Base-by-base conservation (phyloP, 208 protist species). In the Acanthamoeba divionensis region DNA sequence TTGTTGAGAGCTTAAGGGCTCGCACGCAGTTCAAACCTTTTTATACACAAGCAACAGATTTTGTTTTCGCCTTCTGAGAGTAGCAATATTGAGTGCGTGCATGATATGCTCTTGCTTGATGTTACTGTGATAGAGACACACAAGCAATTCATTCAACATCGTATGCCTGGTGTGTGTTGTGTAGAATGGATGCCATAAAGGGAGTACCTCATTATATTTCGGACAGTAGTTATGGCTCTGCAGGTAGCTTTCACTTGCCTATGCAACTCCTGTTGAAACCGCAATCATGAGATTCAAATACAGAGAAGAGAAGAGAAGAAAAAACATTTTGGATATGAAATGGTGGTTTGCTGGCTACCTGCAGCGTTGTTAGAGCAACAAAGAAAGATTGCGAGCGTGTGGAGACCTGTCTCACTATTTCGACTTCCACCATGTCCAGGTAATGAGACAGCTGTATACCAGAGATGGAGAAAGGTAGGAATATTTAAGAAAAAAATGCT, bases 401-500 rank as follows among this genome's bases (percentile, higher is more conserved):
- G 26, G 26, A 50, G 21, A 89, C 47, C 54, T 90, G 85, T 15
- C 54, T 36, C 45, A 80, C 63, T 10, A 90, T 31, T 18, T 90
- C 85, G 24, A 90, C 67, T 52, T 90, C 85, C 15, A 90, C 85
- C 0, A 80, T 55, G 36, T 90, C 85, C 21, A 90, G 85, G 63
- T 90, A 90, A 36, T 90, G 85, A 15, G 85, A 55, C 12, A 82
- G 54, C 85, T 89, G 38, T 8, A 75, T 36, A 80, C 15, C 33
- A 26, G 21, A 26, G 10, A 67, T 9, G 33, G 21, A 6, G 4
- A 26, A 15, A 0, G n/a, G 1, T 18, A 13, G 13, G 57, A n/a
- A 31, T 31, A 9, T 65, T 8, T 18, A 6, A 6, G 15, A 26
- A 48, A 75, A 10, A 26, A 38, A 8, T 48, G 4, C 0, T 8